Conservation (phyloP, 1,139 yeast genomes). For the Magnusiomyces paraingens region DNA sequence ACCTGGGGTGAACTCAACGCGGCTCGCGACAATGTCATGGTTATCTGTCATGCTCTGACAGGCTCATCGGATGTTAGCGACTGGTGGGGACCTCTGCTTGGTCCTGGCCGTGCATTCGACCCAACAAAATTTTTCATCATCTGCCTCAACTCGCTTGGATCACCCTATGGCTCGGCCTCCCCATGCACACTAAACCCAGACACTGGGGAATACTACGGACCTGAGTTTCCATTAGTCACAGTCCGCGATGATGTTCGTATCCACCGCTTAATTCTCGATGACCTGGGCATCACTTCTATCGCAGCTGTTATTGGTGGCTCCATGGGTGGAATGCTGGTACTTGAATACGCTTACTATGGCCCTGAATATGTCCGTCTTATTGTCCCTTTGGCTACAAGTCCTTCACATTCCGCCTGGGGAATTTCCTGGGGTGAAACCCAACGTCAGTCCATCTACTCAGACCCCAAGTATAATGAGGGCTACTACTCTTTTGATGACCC, state of each 20-base stretch:
- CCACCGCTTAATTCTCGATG: slow-evolving; percentile 69
- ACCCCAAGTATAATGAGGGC: slow-evolving; percentile 87
- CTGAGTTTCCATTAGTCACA: slow-evolving; percentile 89
- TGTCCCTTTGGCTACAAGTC: slow-evolving; percentile 88
- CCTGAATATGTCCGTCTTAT: slow-evolving; percentile 60
- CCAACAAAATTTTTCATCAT: slow-evolving; percentile 79
- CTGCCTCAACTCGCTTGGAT: slow-evolving; percentile 85
- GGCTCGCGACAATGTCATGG: slow-evolving; percentile 63
- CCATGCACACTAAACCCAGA: slow-evolving; percentile 73
- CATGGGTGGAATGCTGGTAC: slow-evolving; percentile 98
- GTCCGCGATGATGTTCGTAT: slow-evolving; percentile 81
- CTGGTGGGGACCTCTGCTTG: slow-evolving; percentile 97
- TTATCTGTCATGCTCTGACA: slow-evolving; percentile 90
- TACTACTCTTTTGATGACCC: slow-evolving; percentile 71
- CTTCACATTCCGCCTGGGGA: slow-evolving; percentile 97
- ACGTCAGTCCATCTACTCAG: slow-evolving; percentile 90
- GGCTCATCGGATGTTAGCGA: slow-evolving; percentile 94
- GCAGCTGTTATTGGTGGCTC: slow-evolving; percentile 95
- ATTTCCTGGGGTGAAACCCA: slow-evolving; percentile 99
- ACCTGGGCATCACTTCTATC: slow-evolving; percentile 61
- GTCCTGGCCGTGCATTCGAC: slow-evolving; percentile 82
- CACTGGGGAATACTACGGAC: slow-evolving; percentile 77
- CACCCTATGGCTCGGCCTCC: slow-evolving; percentile 94
- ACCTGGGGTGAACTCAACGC: slow-evolving; percentile 85
- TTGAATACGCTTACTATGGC: slow-evolving; percentile 80